Evolutionary conservation across 257 asterid genomes (phyloP).

Genomic region (Sherardia arvensis): DNA sequence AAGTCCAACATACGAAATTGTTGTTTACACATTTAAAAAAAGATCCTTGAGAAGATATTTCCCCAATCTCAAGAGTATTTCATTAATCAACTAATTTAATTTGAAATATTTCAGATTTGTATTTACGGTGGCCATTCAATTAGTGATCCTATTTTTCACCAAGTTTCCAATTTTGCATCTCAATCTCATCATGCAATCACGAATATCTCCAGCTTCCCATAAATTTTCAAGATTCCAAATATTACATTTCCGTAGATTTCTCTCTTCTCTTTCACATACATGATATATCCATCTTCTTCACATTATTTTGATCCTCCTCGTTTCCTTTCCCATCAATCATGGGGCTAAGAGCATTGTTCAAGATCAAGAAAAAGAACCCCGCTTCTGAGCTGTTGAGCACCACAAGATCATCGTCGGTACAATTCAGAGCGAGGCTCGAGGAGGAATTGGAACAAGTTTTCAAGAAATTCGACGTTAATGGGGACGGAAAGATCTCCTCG

Average conservation of each 20-base stretch:
- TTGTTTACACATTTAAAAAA: too few species aligned
- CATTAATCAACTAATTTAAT: too few species aligned
- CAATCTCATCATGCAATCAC: conserved; percentile 7
- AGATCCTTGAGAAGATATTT: too few species aligned
- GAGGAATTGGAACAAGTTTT: conserved; percentile 71
- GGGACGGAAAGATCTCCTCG: conserved; percentile 67
- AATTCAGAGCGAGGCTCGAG: conserved; percentile 40
- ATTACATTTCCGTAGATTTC: neutral
- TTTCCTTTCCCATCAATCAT: conserved; percentile 1
- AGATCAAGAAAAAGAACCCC: conserved; percentile 30
- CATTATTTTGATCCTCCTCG: neutral
- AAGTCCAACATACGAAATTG: too few species aligned
- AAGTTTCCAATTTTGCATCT: too few species aligned
- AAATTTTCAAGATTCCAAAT: neutral
- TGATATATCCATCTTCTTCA: neutral
- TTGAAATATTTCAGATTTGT: neutral
- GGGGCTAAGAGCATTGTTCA: conserved; percentile 58
- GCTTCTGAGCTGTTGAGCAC: neutral
- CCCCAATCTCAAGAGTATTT: neutral
- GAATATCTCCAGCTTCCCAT: neutral
- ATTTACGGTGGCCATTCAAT: neutral
- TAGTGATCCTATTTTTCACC: neutral
- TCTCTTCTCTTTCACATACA: neutral
- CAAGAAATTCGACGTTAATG: conserved; percentile 75
- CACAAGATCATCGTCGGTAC: conserved; percentile 37